Base-by-base conservation (phyloP, 2,329 filamentous ascomycete species). In the Geoglossum cookeanum region DNA sequence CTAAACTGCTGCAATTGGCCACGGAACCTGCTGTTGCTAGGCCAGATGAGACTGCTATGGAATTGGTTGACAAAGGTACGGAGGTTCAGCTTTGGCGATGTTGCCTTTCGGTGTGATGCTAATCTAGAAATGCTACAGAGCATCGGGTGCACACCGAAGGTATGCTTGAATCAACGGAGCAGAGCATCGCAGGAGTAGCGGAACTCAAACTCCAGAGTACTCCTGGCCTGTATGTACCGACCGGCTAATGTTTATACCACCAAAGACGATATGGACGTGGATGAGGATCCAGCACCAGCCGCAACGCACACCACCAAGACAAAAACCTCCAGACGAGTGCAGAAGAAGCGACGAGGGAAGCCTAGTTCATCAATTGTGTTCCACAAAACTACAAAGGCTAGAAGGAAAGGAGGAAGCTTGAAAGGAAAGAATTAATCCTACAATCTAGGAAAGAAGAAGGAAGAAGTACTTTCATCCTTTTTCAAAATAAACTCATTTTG, bases 1-100 rank as follows among this genome's bases (percentile, higher is more conserved):
- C 86, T 60, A 95, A 92, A 72, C 76, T 96, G 59, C 76, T 90
- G 65, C 88, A 90, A 68, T 69, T 94, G 64, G 85, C 85, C 52
- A 77, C 83, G 58, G 82, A 89, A 59, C 88, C 85, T 68, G 82
- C 85, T 55, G 69, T 70, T 57, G 69, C 70, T 57, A 68, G 74
- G 48, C 73, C 76, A 63, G 72, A 75, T 47, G 72, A 74, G 55
- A 68, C 63, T 32, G 62, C 64, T 53, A 65, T 59, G 51, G 59
- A 66, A 62, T 67, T 72, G 59, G 65, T 71, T 58, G 69, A 70
- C 56, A 73, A 71, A 61, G 63, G 62, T 60, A 52, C 27, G 39
- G 27, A 39, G 9, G 17, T 33, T 33, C 44, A 48, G 47, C 22
- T 11, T 30, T 11, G 22, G 15, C 47, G 29, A 11, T 55, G 22